Evolutionary conservation across 345 rosid genomes (phyloP), one percentile per base, ranked within the genome.

Genomic region (Balakata baccata): DNA sequence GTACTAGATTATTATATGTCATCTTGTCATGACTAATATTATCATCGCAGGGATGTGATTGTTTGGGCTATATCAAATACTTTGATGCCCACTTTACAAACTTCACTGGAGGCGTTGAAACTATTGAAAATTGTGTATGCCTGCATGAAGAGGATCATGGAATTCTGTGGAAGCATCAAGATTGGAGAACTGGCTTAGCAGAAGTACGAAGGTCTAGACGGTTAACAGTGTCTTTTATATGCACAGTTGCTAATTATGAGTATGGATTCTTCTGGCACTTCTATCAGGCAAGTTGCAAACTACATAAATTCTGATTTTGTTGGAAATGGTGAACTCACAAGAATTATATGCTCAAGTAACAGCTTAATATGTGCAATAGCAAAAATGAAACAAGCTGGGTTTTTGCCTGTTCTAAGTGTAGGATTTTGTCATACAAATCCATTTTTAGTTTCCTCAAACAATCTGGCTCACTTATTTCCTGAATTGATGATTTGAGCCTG

Each of bases 81-180:
- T 91, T 93, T 49, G 95, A 91, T 85, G 97, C 97, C 13, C 93
- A 93, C 85, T 88, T 93, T 66, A 89, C 90, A 72, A 87, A 93
- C 79, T 93, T 88, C 85, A 86, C 93, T 52, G 98, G 97, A 64
- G 97, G 97, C 59, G 90, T 93, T 73, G 98, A 93, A 78, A 89
- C 95, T 29, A 91, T 86, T 82, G 97, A 91, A 78, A 93, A 93
- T 75, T 91, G 93, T 84, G 95, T 91, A 22, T 93, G 95, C 75
- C 74, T 93, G 87, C 98, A 89, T 51, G 98, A 93, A 85, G 98
- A 93, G 82, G 98, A 93, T 86, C 93, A 89, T 60, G 97, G 97
- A 43, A 85, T 91, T 69, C 76, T 93, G 64, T 91, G 98, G 98
- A 93, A 93, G 85, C 98, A 93, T 87, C 97, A 93, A 80, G 98